Percentiles rank a stretch among this genome's conserved stretches.
Evolutionary conservation across 1,139 yeast genomes (phyloP).

Genomic region (Pichia kudriavzevii): DNA sequence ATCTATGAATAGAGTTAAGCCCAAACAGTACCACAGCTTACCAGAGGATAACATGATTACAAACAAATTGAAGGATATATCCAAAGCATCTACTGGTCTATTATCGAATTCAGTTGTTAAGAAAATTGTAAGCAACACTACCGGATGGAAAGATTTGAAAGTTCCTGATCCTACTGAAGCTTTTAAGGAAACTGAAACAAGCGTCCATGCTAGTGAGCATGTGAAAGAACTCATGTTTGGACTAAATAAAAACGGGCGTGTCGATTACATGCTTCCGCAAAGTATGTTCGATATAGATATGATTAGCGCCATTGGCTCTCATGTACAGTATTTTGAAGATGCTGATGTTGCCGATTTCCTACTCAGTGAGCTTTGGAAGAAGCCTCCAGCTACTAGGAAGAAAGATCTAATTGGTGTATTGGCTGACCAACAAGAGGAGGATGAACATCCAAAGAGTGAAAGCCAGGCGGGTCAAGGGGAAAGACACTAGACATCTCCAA

Average conservation of each 20-base stretch:
- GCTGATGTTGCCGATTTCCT: slow-evolving; percentile 77
- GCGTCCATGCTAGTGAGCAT: slow-evolving; percentile 18
- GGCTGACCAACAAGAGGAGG: too few species aligned
- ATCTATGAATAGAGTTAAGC: slow-evolving; percentile 46
- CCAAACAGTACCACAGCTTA: slow-evolving; percentile 43
- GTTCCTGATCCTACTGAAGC: slow-evolving; percentile 1
- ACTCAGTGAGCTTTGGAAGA: slow-evolving; percentile 41
- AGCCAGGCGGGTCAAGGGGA: background rate
- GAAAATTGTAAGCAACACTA: slow-evolving; percentile 15
- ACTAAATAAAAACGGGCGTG: slow-evolving; percentile 63
- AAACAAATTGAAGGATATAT: slow-evolving; percentile 38
- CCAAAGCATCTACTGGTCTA: slow-evolving; percentile 27
- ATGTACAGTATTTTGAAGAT: slow-evolving; percentile 83
- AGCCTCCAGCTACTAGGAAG: too few species aligned
- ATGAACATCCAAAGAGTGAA: background rate
- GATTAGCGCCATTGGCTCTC: slow-evolving; percentile 77
- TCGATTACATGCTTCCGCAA: slow-evolving; percentile 76
- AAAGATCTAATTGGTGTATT: too few species aligned
- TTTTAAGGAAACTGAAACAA: slow-evolving; percentile 16
- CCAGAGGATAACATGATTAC: slow-evolving; percentile 40
- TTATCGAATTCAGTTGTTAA: slow-evolving; percentile 26
- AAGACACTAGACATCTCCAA: too few species aligned
- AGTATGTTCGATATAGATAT: slow-evolving; percentile 75
- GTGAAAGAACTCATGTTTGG: slow-evolving; percentile 33
- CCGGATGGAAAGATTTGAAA: background rate